phyloP scores from a whole-genome alignment of 192 early-diverging fungal genomes.

The Paraglomus occultum region DNA sequence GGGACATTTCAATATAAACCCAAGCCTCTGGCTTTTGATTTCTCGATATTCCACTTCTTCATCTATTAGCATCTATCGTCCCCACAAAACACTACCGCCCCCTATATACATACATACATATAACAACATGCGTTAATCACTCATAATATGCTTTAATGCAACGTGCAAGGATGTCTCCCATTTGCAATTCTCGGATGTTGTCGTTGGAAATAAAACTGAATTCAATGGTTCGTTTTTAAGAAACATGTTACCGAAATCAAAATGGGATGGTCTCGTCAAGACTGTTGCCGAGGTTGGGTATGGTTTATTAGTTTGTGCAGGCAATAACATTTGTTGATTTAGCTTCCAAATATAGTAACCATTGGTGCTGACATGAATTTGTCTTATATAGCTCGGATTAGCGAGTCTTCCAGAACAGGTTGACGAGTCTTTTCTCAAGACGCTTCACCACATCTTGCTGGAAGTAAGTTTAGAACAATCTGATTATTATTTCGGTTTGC shows the following conservation, averaged over 20 bases:
- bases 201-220: conserved; percentile 88
- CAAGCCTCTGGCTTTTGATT: no score
- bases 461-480: conserved; percentile 79
- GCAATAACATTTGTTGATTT: background rate
- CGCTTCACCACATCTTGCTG: conserved; percentile 74
- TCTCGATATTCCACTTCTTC: no score
- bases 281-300: conserved; percentile 60
- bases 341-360: background rate
- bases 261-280: conserved; percentile 67
- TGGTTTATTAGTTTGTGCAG: background rate
- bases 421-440: conserved; percentile 68
- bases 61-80: no score
- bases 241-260: conserved; percentile 77
- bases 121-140: conserved; percentile 81
- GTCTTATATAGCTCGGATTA: conserved; percentile 58
- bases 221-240: conserved; percentile 80
- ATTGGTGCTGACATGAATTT: background rate
- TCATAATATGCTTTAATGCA: conserved; percentile 99
- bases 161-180: conserved; percentile 96
- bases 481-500: background rate
- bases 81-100: no score
- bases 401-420: conserved; percentile 51
- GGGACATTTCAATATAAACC: no score
- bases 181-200: conserved; percentile 77
- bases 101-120: background rate